Evolutionary conservation across 257 asterid genomes (phyloP).

Genomic region (Capsicum chinense): DNA sequence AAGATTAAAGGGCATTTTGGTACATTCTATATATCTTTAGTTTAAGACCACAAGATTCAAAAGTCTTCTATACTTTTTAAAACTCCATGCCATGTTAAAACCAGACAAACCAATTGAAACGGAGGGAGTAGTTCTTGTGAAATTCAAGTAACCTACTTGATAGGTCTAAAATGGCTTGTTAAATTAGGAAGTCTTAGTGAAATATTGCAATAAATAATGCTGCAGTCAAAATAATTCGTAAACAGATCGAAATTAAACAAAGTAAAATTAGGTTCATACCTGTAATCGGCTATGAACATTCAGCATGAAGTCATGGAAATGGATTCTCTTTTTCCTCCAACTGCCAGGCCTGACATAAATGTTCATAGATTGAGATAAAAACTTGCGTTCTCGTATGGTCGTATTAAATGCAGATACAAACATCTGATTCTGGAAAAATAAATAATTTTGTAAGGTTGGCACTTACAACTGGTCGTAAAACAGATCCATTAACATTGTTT

Average conservation of each 20-base stretch:
- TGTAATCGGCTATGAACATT: constrained; percentile 89
- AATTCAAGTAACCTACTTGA: not conserved
- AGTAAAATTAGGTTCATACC: constrained; percentile 44
- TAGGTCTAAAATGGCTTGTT: not conserved
- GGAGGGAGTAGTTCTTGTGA: not conserved
- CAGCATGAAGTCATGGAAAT: constrained; percentile 96
- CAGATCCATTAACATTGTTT: constrained; percentile 97
- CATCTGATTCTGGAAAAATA: not conserved
- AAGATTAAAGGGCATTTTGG: too few species aligned
- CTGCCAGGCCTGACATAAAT: constrained; percentile 61
- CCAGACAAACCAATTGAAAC: too few species aligned
- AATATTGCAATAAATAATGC: not conserved
- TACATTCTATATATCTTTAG: too few species aligned
- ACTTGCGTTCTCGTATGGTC: not conserved
- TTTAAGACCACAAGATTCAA: too few species aligned
- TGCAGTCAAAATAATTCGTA: not conserved
- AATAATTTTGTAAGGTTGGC: not conserved
- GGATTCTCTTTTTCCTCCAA: constrained; percentile 97
- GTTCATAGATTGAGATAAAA: not conserved
- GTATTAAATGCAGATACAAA: constrained; percentile 4
- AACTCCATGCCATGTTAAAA: too few species aligned
- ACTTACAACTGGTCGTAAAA: constrained; percentile 76
- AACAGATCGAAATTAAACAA: not conserved
- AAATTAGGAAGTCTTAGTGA: not conserved
- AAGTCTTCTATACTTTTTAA: too few species aligned